Conservation (phyloP, 352 stramenopile species). For the Phytophthora pini region DNA sequence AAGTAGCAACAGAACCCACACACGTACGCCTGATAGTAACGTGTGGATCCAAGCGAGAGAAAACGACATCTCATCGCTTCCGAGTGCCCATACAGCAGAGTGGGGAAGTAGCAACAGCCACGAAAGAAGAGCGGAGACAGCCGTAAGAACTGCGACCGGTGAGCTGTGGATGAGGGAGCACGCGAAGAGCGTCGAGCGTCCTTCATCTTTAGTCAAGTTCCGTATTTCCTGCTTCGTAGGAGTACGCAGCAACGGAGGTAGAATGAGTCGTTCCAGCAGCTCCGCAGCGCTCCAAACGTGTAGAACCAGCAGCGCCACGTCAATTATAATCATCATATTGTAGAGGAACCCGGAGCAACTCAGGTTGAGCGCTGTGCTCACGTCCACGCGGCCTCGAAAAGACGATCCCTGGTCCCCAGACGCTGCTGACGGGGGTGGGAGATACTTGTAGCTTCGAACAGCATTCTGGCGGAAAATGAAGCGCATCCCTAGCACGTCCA, state of each 20-base stretch:
- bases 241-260: conserved; percentile 20
- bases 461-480: conserved; percentile 59
- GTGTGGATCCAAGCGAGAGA: conserved; percentile 46
- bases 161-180: conserved; percentile 57
- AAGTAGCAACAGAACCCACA: conserved; percentile 47
- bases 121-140: conserved; percentile 46
- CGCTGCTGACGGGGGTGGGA: neutral
- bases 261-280: conserved; percentile 28
- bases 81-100: conserved; percentile 52
- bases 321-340: conserved; percentile 44
- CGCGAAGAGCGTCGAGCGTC: conserved; percentile 35
- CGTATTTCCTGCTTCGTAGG: conserved; percentile 29
- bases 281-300: conserved; percentile 43
- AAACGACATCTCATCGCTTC: conserved; percentile 25
- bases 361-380: conserved; percentile 47
- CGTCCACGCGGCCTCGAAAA: conserved; percentile 22
- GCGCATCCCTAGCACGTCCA: conserved; percentile 46
- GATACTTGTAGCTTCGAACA: conserved; percentile 34
- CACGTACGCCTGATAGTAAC: conserved; percentile 41
- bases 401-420: neutral
- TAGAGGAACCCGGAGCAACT: conserved; percentile 62
- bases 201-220: conserved; percentile 25
- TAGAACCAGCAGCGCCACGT: conserved; percentile 37
- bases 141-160: conserved; percentile 35
- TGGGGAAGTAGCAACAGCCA: conserved; percentile 68